These are phyloP conservation scores for Aureobasidium sp. DNA, from an alignment of 2,329 filamentous ascomycete genomes.

Conservation along the genomic window DNA sequence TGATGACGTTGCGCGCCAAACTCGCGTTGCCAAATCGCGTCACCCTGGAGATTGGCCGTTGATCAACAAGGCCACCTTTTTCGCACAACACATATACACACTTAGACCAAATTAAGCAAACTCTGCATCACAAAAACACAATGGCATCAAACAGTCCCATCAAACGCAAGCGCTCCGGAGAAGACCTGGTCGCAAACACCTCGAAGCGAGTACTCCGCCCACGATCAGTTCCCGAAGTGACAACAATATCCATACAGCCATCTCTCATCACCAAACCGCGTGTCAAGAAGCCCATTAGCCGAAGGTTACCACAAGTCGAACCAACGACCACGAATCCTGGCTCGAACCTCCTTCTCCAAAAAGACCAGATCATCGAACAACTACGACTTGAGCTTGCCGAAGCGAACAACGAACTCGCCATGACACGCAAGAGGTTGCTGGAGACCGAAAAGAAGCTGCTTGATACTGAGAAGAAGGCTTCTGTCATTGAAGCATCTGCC, in stretches of 20 bases:
- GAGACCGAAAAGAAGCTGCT: conserved; percentile 75
- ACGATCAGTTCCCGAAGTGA: neutral
- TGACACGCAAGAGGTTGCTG: conserved; percentile 82
- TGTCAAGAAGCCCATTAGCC: neutral
- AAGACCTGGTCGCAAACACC: neutral
- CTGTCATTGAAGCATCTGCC: too few species aligned
- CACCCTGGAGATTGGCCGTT: neutral
- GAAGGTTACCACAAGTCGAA: neutral
- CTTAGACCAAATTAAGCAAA: too few species aligned
- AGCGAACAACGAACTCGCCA: conserved; percentile 88
- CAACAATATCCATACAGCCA: neutral
- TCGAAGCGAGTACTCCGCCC: neutral
- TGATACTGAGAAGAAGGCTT: neutral
- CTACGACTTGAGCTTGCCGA: conserved; percentile 88
- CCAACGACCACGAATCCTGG: conserved; percentile 38
- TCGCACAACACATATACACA: neutral
- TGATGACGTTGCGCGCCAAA: neutral
- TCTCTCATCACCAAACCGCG: neutral
- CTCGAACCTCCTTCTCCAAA: conserved; percentile 87
- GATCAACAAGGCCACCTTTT: neutral
- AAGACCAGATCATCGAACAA: conserved; percentile 92
- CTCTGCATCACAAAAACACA: neutral
- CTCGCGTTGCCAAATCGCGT: conserved; percentile 3
- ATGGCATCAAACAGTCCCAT: neutral
- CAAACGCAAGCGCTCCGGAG: conserved; percentile 2